These are phyloP conservation scores for Mollisia scopiformis DNA, from an alignment of 2,329 filamentous ascomycete genomes.

Conservation along the genomic window DNA sequence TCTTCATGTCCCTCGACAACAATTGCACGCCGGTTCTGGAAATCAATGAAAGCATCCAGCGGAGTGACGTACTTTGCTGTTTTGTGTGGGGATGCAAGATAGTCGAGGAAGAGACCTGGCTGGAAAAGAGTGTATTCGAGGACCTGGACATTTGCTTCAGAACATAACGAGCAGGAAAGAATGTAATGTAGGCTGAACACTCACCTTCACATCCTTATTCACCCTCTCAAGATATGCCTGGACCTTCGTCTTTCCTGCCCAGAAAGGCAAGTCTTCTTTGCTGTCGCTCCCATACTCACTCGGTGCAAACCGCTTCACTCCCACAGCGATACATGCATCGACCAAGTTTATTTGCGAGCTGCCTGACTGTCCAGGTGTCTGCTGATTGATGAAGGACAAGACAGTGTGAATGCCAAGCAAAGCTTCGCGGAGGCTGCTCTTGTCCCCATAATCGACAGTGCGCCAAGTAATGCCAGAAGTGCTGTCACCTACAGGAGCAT, in stretches of 20 bases:
- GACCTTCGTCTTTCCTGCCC: constrained; percentile 52
- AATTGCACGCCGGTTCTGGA: constrained; percentile 43
- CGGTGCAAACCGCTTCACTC: constrained; percentile 45
- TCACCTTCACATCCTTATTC: constrained; percentile 43
- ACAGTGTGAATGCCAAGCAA: constrained; percentile 54
- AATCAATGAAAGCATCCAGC: constrained; percentile 36
- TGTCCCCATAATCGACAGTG: constrained; percentile 48
- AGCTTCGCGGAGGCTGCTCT: constrained; percentile 38
- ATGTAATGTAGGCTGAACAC: neutral
- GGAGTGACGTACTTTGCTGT: constrained; percentile 42
- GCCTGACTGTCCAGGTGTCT: constrained; percentile 24
- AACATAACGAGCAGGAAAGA: neutral
- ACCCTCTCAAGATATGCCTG: constrained; percentile 53
- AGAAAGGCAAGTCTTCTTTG: constrained; percentile 49
- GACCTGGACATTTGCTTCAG: constrained; percentile 34
- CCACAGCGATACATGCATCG: constrained; percentile 42
- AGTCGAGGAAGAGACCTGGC: constrained; percentile 51
- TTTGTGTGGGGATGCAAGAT: constrained; percentile 48
- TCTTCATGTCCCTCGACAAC: constrained; percentile 48
- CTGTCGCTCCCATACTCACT: constrained; percentile 37
- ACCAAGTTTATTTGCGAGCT: constrained; percentile 44
- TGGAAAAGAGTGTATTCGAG: constrained; percentile 55
- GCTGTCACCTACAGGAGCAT: constrained; percentile 21
- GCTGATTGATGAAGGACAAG: constrained; percentile 47
- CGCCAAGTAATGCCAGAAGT: constrained; percentile 42